Conservation (phyloP, 75 land plant genomes). For the Pinus taeda region DNA sequence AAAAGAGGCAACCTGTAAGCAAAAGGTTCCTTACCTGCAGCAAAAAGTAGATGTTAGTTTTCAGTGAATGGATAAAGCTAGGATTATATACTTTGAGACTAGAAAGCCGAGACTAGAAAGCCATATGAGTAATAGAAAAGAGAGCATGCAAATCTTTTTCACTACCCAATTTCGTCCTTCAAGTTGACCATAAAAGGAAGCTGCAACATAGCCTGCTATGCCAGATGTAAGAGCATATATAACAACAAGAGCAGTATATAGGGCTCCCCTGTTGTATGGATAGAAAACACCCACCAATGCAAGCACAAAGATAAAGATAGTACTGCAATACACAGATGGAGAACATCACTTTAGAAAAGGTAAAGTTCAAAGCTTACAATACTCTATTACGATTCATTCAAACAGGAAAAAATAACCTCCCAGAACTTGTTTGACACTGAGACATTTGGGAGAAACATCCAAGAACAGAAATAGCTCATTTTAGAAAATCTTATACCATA, state of each 20-base stretch:
- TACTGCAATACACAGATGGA: conserved; percentile 26
- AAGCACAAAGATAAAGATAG: conserved; percentile 54
- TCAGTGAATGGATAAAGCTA: background rate
- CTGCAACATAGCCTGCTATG: conserved; percentile 66
- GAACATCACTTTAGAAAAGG: background rate
- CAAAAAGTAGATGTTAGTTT: background rate
- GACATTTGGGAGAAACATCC: background rate
- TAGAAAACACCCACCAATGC: conserved; percentile 71
- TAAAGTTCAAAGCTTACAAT: background rate
- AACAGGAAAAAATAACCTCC: background rate
- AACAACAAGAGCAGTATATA: conserved; percentile 65
- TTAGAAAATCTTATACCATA: background rate
- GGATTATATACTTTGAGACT: background rate
- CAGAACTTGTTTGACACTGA: background rate
- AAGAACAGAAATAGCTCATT: background rate
- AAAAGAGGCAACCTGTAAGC: conserved; percentile 56
- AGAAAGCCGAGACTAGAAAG: too few relatives aligned
- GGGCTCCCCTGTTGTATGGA: conserved; percentile 70
- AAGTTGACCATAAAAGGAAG: conserved; percentile 63
- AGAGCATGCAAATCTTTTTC: background rate
- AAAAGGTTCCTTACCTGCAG: conserved; percentile 54
- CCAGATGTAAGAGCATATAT: conserved; percentile 82
- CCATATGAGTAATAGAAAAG: background rate
- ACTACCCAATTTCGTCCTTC: conserved; percentile 72
- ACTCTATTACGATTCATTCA: background rate